These are phyloP conservation scores for Mycena maculata DNA, from an alignment of 768 basidiomycete genomes.

Conservation along the genomic window DNA sequence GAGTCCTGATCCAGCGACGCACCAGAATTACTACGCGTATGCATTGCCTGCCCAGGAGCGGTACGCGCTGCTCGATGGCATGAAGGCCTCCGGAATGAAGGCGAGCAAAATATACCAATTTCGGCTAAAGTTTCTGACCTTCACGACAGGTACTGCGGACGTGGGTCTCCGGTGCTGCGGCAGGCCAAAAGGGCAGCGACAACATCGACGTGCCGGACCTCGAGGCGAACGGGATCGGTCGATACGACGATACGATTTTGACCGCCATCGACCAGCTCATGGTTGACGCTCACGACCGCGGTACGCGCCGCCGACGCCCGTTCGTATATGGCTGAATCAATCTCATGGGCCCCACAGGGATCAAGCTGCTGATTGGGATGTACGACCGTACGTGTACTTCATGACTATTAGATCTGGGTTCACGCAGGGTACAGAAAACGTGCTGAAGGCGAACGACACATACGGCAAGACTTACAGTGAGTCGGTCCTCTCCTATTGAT, in stretches of 20 bases:
- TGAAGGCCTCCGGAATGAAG: slow-evolving; percentile 41
- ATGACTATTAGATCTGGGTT: neutral
- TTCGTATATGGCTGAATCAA: too few species aligned
- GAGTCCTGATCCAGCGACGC: too few species aligned
- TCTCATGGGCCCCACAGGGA: slow-evolving; percentile 11
- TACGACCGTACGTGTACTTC: neutral
- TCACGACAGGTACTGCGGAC: slow-evolving; percentile 33
- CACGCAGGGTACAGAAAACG: slow-evolving; percentile 43
- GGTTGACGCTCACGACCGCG: slow-evolving; percentile 46
- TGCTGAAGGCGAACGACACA: slow-evolving; percentile 45
- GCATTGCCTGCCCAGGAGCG: slow-evolving; percentile 35
- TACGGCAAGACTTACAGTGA: slow-evolving; percentile 47
- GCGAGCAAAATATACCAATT: slow-evolving; percentile 7
- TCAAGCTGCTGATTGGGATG: slow-evolving; percentile 37
- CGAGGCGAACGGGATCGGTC: slow-evolving; percentile 46
- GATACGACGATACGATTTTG: slow-evolving; percentile 50
- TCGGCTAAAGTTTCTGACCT: too few species aligned
- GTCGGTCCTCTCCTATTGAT: neutral
- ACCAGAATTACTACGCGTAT: slow-evolving; percentile 39
- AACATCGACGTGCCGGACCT: slow-evolving; percentile 44
- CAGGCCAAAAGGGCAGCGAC: slow-evolving; percentile 39
- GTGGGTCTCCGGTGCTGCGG: slow-evolving; percentile 40
- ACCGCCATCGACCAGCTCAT: slow-evolving; percentile 52
- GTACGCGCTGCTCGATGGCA: slow-evolving; percentile 36
- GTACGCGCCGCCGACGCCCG: slow-evolving; percentile 12